Evolutionary conservation across 2,329 filamentous ascomycete species (phyloP), one percentile per base, ranked within the genome.

Genomic region (Pseudogymnoascus sp.): DNA sequence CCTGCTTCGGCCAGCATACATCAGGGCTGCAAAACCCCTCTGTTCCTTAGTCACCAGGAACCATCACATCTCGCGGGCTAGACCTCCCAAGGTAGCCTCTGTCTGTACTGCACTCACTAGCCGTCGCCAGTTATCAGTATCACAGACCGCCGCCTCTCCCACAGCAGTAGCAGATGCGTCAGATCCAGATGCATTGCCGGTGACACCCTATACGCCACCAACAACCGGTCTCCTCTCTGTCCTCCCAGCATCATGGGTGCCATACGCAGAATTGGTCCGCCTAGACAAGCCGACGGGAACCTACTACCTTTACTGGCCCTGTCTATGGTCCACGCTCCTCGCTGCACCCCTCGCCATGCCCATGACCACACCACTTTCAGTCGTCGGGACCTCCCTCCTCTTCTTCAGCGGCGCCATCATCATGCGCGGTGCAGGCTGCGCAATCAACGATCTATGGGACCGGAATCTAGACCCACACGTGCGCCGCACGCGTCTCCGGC

Each of bases 391-490:
- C 0, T 82, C 83, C 1, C 72, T 83, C 1, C 82, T 95, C 60
- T 95, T 96, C 77, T 84, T 89, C 71, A 80, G 85, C 1, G 92
- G 91, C 61, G 89, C 90, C 3, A 74, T 96, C 51, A 83, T 96
- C 68, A 95, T 96, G 90, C 89, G 92, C 66, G 90, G 92, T 60
- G 90, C 91, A 19, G 91, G 91, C 62, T 96, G 92, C 75, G 89
- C 89, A 16, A 92, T 96, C 77, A 96, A 96, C 74, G 92, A 96
- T 74, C 85, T 96, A 61, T 93, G 91, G 89, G 92, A 96, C 75
- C 85, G 90, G 63, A 90, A 95, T 70, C 86, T 96, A 14, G 92
- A 96, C 75, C 88, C 89, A 6, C 84, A 92, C 67, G 92, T 96
- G 13, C 77, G 83, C 1, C 84, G 92, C 60, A 96, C 90, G 5